These are phyloP conservation scores for Monilinia vaccinii-corymbosi DNA, from an alignment of 2,329 filamentous ascomycete species.

Conservation along the genomic window DNA sequence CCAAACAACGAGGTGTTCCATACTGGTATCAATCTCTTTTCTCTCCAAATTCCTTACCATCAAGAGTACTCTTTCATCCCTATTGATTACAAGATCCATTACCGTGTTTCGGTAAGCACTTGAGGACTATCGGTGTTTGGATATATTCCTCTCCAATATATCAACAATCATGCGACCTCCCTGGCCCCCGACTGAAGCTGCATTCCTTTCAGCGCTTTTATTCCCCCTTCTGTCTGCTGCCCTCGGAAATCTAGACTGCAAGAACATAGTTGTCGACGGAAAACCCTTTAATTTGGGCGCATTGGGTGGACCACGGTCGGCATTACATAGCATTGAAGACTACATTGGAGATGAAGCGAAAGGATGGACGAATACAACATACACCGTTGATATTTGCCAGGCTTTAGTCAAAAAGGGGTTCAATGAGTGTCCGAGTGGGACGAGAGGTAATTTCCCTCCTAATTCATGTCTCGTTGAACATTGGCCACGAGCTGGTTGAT, in stretches of 20 bases:
- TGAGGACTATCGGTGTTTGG: not conserved
- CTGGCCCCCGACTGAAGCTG: slow-evolving; percentile 19
- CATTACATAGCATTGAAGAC: slow-evolving; percentile 46
- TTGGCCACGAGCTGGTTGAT: not conserved
- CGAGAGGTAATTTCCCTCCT: slow-evolving; percentile 45
- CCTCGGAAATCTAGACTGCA: slow-evolving; percentile 49
- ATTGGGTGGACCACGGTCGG: slow-evolving; percentile 59
- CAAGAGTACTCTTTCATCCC: not conserved
- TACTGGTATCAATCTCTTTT: not conserved
- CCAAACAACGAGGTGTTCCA: not conserved
- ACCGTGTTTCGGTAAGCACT: not conserved
- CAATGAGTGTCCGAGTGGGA: slow-evolving; percentile 54
- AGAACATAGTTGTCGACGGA: slow-evolving; percentile 48
- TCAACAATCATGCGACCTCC: slow-evolving; percentile 22
- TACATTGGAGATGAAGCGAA: slow-evolving; percentile 36
- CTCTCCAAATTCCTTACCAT: not conserved
- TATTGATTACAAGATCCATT: too few species aligned
- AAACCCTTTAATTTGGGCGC: slow-evolving; percentile 54
- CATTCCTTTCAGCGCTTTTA: slow-evolving; percentile 23
- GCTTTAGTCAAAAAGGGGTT: slow-evolving; percentile 48
- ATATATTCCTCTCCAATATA: not conserved
- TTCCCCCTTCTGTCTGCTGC: slow-evolving; percentile 24
- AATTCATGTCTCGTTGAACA: not conserved
- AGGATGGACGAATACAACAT: slow-evolving; percentile 62
- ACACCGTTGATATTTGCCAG: slow-evolving; percentile 69